A percentile compares a stretch with the other conserved stretches of the same genome.
Evolutionary conservation across 352 stramenopile genomes (phyloP).

Genomic region (Pythium coloratum): DNA sequence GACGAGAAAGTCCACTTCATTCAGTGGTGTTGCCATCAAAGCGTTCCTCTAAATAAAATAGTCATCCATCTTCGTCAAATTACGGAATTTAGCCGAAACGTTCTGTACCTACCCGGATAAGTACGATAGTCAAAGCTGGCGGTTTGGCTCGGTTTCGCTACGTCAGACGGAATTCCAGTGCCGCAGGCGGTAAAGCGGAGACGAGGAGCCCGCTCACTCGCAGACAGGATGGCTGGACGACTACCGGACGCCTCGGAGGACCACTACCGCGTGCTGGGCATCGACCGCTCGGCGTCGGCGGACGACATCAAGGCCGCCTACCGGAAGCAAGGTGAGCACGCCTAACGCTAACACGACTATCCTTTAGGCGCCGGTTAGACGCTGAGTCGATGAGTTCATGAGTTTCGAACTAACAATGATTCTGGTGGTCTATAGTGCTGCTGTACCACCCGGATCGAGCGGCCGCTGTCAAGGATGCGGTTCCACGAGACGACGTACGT

Average conservation of each 20-base stretch:
- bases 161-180: conserved; percentile 20
- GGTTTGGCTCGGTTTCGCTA: conserved; percentile 4
- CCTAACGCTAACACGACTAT: neutral
- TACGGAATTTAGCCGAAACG: neutral
- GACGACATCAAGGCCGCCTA: conserved; percentile 80
- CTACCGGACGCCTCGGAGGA: conserved; percentile 28
- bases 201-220: neutral
- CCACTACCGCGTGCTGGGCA: conserved; percentile 64
- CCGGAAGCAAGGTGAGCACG: conserved; percentile 56
- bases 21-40: neutral
- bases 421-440: conserved; percentile 39
- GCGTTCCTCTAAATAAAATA: neutral
- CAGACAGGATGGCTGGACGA: conserved; percentile 16
- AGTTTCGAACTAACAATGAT: neutral
- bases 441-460: conserved; percentile 73
- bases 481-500: conserved; percentile 15
- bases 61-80: neutral
- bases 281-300: conserved; percentile 56
- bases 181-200: conserved; percentile 5
- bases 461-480: conserved; percentile 26
- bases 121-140: conserved; percentile 7
- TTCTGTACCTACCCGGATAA: conserved; percentile 7
- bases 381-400: neutral
- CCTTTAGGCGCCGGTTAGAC: neutral
- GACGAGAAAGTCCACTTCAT: neutral